Evolutionary conservation across 2,329 filamentous ascomycete genomes (phyloP).

Genomic region (Aspergillus versicolor): DNA sequence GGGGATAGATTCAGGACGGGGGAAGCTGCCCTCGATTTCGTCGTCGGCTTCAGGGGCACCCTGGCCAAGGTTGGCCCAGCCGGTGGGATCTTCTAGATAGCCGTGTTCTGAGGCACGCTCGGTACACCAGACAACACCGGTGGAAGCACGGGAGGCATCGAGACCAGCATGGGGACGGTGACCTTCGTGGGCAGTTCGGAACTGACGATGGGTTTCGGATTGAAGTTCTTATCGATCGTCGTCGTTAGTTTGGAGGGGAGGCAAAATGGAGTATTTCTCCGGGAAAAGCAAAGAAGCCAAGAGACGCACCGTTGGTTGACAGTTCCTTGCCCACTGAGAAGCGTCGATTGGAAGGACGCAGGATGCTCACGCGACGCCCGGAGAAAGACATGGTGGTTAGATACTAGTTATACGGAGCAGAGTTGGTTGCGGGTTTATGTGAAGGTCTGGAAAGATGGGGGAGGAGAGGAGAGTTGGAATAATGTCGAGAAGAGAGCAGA

Average conservation of each 20-base stretch:
- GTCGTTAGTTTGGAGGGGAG: neutral
- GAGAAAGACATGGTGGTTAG: conserved; percentile 46
- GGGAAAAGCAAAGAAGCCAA: conserved; percentile 6
- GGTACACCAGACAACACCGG: conserved; percentile 81
- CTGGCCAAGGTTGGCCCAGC: conserved; percentile 92
- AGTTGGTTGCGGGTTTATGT: neutral
- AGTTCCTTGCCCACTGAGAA: conserved; percentile 46
- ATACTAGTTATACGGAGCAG: neutral
- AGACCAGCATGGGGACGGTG: conserved; percentile 89
- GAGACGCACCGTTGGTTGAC: conserved; percentile 44
- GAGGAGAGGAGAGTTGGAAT: neutral
- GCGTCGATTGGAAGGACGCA: conserved; percentile 40
- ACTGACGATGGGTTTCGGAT: conserved; percentile 84
- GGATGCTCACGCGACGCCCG: conserved; percentile 45
- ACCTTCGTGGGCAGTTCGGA: conserved; percentile 85
- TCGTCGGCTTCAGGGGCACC: conserved; percentile 93
- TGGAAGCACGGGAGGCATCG: conserved; percentile 82
- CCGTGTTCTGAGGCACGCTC: conserved; percentile 81
- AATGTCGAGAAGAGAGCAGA: neutral
- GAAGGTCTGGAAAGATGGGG: neutral
- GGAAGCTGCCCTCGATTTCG: conserved; percentile 85
- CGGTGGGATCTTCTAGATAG: conserved; percentile 74
- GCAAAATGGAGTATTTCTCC: neutral
- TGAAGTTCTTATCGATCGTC: conserved; percentile 60
- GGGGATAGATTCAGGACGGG: conserved; percentile 74